A percentile compares a stretch with the other conserved stretches of the same genome.
These are phyloP conservation scores for Endocalyx cinctus DNA, from an alignment of 2,329 filamentous ascomycete genomes.

Conservation along the genomic window DNA sequence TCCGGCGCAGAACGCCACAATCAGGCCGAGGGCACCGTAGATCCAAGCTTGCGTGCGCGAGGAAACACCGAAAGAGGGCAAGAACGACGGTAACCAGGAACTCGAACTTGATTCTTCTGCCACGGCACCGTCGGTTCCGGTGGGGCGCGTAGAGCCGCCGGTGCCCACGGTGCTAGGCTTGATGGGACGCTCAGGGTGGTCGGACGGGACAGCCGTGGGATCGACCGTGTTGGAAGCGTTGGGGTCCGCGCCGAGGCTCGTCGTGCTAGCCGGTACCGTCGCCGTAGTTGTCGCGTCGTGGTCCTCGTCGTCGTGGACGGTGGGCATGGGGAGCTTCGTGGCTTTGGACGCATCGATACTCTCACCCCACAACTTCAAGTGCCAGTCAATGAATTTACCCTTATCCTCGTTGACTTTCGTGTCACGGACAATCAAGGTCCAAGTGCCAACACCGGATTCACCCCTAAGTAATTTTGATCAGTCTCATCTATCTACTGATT, in stretches of 20 bases:
- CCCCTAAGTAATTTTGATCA: no score
- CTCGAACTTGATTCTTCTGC: constrained; percentile 36
- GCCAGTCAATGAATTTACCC: constrained; percentile 86
- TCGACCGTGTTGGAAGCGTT: constrained; percentile 39
- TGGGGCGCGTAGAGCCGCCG: constrained; percentile 17
- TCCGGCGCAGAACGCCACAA: constrained; percentile 75
- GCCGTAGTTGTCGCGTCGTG: constrained; percentile 64
- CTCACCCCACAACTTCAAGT: constrained; percentile 91
- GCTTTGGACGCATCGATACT: constrained; percentile 71
- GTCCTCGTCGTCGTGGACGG: constrained; percentile 76
- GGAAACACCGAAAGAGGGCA: constrained; percentile 86
- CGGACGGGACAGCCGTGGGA: constrained; percentile 45
- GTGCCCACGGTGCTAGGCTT: constrained; percentile 34
- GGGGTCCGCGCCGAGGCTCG: constrained; percentile 47
- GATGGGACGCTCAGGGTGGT: constrained; percentile 61
- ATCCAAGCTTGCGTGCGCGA: constrained; percentile 92
- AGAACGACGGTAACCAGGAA: constrained; percentile 77
- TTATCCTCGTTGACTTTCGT: constrained; percentile 69
- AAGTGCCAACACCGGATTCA: constrained; percentile 79
- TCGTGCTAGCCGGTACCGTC: constrained; percentile 57
- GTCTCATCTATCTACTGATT: no score
- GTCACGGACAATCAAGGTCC: constrained; percentile 89
- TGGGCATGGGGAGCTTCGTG: constrained; percentile 72
- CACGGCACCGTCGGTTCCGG: constrained; percentile 26
- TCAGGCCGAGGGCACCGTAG: constrained; percentile 78